Evolutionary conservation across 2,329 filamentous ascomycete genomes (phyloP).

Genomic region (Triangularia verruculosa): DNA sequence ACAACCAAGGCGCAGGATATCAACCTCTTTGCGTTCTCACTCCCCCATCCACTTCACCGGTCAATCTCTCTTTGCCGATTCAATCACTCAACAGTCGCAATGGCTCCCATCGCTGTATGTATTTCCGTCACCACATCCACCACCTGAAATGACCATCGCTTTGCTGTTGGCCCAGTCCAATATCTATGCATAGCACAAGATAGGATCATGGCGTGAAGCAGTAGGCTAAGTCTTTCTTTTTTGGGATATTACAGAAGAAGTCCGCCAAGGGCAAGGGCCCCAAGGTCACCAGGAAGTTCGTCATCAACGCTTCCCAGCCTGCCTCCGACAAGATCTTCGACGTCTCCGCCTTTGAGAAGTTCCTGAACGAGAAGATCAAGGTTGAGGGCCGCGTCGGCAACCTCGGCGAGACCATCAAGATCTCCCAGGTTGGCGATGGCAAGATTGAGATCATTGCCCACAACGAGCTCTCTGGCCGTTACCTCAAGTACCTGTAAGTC

Average conservation of each 20-base stretch:
- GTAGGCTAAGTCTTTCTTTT: conserved; percentile 85
- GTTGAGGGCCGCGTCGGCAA: conserved; percentile 97
- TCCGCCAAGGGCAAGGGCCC: conserved; percentile 61
- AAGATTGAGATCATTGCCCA: conserved; percentile 98
- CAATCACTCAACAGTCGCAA: conserved; percentile 51
- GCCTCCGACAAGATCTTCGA: conserved; percentile 99
- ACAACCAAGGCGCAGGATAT: conserved; percentile 74
- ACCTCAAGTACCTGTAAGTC: conserved; percentile 98
- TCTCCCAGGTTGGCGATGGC: conserved; percentile 89
- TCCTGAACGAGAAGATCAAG: conserved; percentile 99
- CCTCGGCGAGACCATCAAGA: conserved; percentile 88
- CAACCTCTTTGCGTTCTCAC: conserved; percentile 62
- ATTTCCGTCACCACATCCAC: conserved; percentile 32
- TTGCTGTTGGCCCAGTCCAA: conserved; percentile 79
- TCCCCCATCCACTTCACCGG: conserved; percentile 20
- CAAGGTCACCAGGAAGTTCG: conserved; percentile 93
- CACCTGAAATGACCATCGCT: conserved; percentile 58
- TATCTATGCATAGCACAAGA: conserved; percentile 6
- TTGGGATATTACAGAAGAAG: conserved; percentile 59
- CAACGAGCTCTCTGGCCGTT: conserved; percentile 96
- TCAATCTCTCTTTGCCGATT: conserved; percentile 19
- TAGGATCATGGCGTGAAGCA: conserved; percentile 64
- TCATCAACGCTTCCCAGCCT: conserved; percentile 99
- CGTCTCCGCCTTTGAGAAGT: conserved; percentile 97
- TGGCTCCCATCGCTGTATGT: conserved; percentile 90